Conservation (phyloP, 2,329 filamentous ascomycete species). For the Paraphoma sp. region DNA sequence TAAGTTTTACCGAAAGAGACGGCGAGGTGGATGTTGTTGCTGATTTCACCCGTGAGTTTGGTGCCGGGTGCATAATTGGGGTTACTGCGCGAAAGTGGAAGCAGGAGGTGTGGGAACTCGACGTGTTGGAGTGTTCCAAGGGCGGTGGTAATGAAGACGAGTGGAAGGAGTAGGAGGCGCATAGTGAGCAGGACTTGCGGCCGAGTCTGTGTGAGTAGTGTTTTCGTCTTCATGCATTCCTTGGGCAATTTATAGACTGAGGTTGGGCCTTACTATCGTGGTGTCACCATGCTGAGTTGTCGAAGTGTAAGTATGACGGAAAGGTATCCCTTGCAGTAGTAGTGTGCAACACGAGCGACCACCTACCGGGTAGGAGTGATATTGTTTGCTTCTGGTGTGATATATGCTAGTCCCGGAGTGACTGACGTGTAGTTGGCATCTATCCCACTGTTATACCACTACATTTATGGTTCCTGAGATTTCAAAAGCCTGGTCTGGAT, state of each 20-base stretch:
- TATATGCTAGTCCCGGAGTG: neutral
- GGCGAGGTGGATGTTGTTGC: slow-evolving; percentile 26
- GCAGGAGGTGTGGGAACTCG: slow-evolving; percentile 42
- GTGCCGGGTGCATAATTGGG: slow-evolving; percentile 33
- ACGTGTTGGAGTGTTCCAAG: slow-evolving; percentile 20
- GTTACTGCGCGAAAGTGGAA: slow-evolving; percentile 32
- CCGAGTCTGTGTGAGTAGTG: no score
- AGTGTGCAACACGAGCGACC: slow-evolving; percentile 12
- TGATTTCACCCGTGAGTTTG: slow-evolving; percentile 7
- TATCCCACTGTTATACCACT: no score
- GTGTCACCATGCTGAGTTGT: neutral
- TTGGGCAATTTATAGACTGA: slow-evolving; percentile 9
- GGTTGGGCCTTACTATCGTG: neutral
- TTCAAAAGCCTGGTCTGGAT: no score
- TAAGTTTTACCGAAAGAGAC: slow-evolving; percentile 33
- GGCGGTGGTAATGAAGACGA: slow-evolving; percentile 19
- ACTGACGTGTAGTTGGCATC: no score
- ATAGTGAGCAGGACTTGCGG: slow-evolving; percentile 15
- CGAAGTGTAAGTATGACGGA: slow-evolving; percentile 1
- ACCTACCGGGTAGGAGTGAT: neutral
- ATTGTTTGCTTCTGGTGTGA: neutral
- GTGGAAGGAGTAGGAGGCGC: slow-evolving; percentile 25
- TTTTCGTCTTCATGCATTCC: neutral
- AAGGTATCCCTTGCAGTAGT: slow-evolving; percentile 13
- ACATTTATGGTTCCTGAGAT: no score